Conservation (phyloP, 345 rosid species). For the Ceriops zippeliana region DNA sequence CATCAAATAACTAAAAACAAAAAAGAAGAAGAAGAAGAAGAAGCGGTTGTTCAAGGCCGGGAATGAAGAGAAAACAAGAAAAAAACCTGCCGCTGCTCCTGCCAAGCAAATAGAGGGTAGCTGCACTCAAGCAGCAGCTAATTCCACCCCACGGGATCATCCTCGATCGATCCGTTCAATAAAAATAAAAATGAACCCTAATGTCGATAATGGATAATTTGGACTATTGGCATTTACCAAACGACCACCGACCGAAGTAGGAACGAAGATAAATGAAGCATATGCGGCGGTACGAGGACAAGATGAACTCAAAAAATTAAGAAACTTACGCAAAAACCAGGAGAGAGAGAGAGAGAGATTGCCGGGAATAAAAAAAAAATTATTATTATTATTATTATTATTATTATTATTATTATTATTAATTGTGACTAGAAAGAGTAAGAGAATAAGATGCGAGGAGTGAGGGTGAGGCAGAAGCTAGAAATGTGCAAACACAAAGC, state of each 20-base stretch:
- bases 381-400: too few relatives aligned
- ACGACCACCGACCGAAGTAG: too few relatives aligned
- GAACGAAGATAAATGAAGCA: not conserved
- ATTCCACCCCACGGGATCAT: constrained; percentile 93
- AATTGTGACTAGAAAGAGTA: not conserved
- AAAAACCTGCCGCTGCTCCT: constrained; percentile 80
- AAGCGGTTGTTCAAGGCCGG: not conserved
- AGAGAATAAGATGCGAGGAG: constrained; percentile 35
- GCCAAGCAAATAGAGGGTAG: constrained; percentile 87
- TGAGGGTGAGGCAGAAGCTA: constrained; percentile 10
- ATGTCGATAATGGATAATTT: not conserved
- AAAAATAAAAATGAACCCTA: not conserved
- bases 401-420: too few relatives aligned
- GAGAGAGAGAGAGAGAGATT: too few relatives aligned
- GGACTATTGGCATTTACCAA: not conserved
- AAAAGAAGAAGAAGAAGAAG: not conserved
- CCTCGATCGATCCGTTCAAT: constrained; percentile 4
- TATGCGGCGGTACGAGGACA: too few relatives aligned
- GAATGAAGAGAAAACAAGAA: not conserved
- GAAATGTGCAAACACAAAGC: not conserved
- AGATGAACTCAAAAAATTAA: not conserved
- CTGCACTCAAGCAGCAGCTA: constrained; percentile 83
- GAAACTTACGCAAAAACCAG: too few relatives aligned
- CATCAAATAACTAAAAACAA: not conserved
- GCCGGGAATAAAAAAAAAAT: too few relatives aligned